A percentile compares a stretch with the other conserved stretches of the same genome.
Evolutionary conservation across 371 early-diverging fungal genomes (phyloP).

Genomic region (Syncephalastrum sp.): DNA sequence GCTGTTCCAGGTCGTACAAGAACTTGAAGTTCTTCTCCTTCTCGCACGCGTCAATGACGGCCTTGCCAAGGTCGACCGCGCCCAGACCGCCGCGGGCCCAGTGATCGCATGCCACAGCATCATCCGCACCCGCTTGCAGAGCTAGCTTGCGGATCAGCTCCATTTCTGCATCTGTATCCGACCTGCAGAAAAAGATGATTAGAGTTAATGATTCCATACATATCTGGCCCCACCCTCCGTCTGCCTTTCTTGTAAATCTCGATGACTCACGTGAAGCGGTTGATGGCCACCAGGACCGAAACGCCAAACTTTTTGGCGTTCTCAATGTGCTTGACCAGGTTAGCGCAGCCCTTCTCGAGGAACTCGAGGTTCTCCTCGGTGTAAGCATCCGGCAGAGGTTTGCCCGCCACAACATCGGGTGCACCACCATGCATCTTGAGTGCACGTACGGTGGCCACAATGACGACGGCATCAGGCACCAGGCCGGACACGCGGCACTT

Average conservation of each 20-base stretch:
- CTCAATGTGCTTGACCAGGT: slow-evolving; percentile 86
- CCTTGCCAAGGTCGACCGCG: slow-evolving; percentile 83
- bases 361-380: slow-evolving; percentile 82
- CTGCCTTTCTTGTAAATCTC: background rate
- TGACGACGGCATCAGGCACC: slow-evolving; percentile 88
- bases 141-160: slow-evolving; percentile 74
- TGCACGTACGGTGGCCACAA: slow-evolving; percentile 94
- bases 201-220: background rate
- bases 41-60: slow-evolving; percentile 81
- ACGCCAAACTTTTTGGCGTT: slow-evolving; percentile 90
- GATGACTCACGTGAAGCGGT: slow-evolving; percentile 70
- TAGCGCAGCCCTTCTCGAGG: slow-evolving; percentile 79
- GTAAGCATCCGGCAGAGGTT: slow-evolving; percentile 87
- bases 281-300: slow-evolving; percentile 92
- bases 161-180: slow-evolving; percentile 89
- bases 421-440: slow-evolving; percentile 98
- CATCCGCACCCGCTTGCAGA: slow-evolving; percentile 82
- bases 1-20: slow-evolving; percentile 75
- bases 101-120: slow-evolving; percentile 83
- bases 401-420: slow-evolving; percentile 93
- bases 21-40: slow-evolving; percentile 67
- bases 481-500: slow-evolving; percentile 92
- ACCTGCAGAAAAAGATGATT: slow-evolving; percentile 20
- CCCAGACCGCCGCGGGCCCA: slow-evolving; percentile 95
- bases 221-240: background rate